phyloP scores from a whole-genome alignment of 768 basidiomycete species.

The Pleurotus djamor region DNA sequence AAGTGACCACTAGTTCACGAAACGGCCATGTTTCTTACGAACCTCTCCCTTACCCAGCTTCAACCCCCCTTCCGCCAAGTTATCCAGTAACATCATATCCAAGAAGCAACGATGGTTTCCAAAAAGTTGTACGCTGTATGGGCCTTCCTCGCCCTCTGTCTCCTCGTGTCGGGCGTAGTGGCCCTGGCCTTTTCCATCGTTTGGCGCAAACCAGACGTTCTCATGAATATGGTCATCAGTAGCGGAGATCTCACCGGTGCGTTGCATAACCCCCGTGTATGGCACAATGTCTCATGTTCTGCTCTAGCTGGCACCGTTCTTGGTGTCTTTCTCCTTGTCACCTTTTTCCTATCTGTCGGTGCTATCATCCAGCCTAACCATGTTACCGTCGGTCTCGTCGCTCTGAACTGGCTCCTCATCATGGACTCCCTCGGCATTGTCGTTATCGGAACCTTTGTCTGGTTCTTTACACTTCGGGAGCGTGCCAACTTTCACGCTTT shows the following conservation, averaged over 20 bases:
- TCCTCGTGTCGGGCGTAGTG: conserved; percentile 69
- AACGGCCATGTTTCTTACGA: no score
- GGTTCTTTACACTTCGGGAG: conserved; percentile 80
- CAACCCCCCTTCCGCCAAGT: neutral
- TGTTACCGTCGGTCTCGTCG: conserved; percentile 64
- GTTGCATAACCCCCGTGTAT: conserved; percentile 14
- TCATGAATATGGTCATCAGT: conserved; percentile 73
- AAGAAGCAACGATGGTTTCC: conserved; percentile 60
- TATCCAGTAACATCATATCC: conserved; percentile 5
- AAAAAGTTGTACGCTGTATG: conserved; percentile 68
- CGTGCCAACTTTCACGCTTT: conserved; percentile 61
- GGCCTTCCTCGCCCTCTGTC: conserved; percentile 65
- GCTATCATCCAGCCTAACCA: conserved; percentile 73
- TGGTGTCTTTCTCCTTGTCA: conserved; percentile 64
- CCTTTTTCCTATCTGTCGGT: conserved; percentile 67
- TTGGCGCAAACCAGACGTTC: conserved; percentile 64
- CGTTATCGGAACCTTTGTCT: conserved; percentile 69
- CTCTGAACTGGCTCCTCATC: conserved; percentile 77
- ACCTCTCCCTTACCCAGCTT: conserved; percentile 2
- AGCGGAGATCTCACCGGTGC: conserved; percentile 57
- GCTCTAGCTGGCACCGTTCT: conserved; percentile 64
- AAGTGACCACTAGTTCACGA: no score
- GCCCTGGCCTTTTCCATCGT: conserved; percentile 66
- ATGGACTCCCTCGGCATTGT: conserved; percentile 59
- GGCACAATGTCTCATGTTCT: neutral